Evolutionary conservation across 2,329 filamentous ascomycete genomes (phyloP).

Genomic region (Didymellaceae sp.): DNA sequence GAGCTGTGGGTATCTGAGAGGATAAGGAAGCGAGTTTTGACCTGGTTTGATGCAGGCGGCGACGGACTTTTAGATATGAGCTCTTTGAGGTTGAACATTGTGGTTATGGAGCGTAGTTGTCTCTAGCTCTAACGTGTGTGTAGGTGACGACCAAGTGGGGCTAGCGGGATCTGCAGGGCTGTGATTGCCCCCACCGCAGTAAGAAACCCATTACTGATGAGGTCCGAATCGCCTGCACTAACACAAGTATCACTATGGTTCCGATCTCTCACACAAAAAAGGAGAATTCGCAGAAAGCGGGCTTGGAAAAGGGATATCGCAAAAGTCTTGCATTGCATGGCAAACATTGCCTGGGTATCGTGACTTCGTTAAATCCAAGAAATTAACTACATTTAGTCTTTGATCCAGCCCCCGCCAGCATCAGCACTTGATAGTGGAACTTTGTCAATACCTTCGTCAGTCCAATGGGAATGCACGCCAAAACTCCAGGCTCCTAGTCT

Average conservation of each 20-base stretch:
- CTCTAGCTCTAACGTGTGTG: too few relatives aligned
- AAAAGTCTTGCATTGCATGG: constrained; percentile 9
- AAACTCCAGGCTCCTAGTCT: constrained; percentile 5
- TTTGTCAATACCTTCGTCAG: not conserved
- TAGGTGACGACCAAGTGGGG: constrained; percentile 2
- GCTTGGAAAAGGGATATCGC: too few relatives aligned
- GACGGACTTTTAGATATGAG: constrained; percentile 21
- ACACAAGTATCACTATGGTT: too few relatives aligned
- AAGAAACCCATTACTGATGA: too few relatives aligned
- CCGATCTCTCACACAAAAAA: too few relatives aligned
- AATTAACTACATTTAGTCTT: not conserved
- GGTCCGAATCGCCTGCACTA: too few relatives aligned
- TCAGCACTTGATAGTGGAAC: constrained; percentile 18
- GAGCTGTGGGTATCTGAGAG: constrained; percentile 54
- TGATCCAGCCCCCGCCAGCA: constrained; percentile 12
- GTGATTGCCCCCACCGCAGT: too few relatives aligned
- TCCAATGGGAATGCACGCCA: not conserved
- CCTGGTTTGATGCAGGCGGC: not conserved
- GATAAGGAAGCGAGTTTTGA: constrained; percentile 53
- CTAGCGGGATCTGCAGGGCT: too few relatives aligned
- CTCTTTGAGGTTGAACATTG: not conserved
- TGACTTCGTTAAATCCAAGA: constrained; percentile 9
- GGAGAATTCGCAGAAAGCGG: too few relatives aligned
- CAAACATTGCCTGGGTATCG: constrained; percentile 16
- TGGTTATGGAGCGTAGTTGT: not conserved